Percentiles rank a stretch among this genome's conserved stretches.
Evolutionary conservation across 2,329 filamentous ascomycete species (phyloP).

Genomic region (Neofusicoccum cordaticola): DNA sequence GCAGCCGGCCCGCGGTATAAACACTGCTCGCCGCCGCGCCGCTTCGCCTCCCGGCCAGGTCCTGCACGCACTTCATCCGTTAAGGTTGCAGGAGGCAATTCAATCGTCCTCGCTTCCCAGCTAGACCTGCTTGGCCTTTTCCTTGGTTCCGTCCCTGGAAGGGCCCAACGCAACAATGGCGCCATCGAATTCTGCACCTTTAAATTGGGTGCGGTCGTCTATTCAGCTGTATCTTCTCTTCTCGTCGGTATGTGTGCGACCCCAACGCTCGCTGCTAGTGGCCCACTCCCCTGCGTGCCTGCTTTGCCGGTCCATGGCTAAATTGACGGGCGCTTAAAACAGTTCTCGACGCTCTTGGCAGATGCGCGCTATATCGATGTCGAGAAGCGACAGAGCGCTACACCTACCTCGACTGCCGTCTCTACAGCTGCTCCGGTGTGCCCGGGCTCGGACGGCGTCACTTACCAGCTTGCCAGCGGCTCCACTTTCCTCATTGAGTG

Average conservation of each 20-base stretch:
- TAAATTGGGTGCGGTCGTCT: conserved; percentile 14
- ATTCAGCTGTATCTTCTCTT: not conserved
- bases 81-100: not conserved
- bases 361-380: conserved; percentile 1
- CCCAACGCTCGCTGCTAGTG: not conserved
- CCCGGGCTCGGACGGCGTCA: conserved; percentile 9
- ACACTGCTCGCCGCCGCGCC: conserved; percentile 1
- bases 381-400: not conserved
- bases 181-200: conserved; percentile 7
- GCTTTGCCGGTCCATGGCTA: not conserved
- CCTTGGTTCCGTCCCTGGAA: not conserved
- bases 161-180: conserved; percentile 5
- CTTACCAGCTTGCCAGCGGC: not conserved
- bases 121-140: not conserved
- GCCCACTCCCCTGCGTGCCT: not conserved
- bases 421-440: conserved; percentile 6
- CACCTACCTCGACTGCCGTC: conserved; percentile 1
- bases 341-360: conserved; percentile 12
- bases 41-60: not conserved
- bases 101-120: not conserved
- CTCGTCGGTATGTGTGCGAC: conserved; percentile 2
- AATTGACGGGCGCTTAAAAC: conserved; percentile 6
- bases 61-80: not conserved
- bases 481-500: conserved; percentile 13
- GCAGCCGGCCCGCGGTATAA: not conserved